Evolutionary conservation across 176 grass and related monocot species (phyloP).

Genomic region (Zea mays): Zm-B73-REFERENCE-NAM-5.0 NC_050100.1:24706001-24706500

Average conservation of each 20-base stretch:
- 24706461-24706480: slow-evolving; percentile 22
- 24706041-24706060: slow-evolving; percentile 27
- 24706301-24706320: slow-evolving; percentile 52
- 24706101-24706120: slow-evolving; percentile 66
- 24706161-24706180: slow-evolving; percentile 50
- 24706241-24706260: slow-evolving; percentile 24
- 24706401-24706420: neutral
- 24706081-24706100: slow-evolving; percentile 51
- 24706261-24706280: slow-evolving; percentile 5
- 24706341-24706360: slow-evolving; percentile 67
- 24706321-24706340: slow-evolving; percentile 58
- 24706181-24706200: slow-evolving; percentile 33
- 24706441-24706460: slow-evolving; percentile 6
- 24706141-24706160: slow-evolving; percentile 69
- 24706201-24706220: neutral
- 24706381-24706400: slow-evolving; percentile 61
- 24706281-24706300: slow-evolving; percentile 47
- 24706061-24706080: slow-evolving; percentile 41
- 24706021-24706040: slow-evolving; percentile 37
- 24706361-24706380: slow-evolving; percentile 48
- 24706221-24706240: neutral
- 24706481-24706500: neutral
- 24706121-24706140: slow-evolving; percentile 67
- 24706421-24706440: neutral
- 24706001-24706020: slow-evolving; percentile 53